Percentiles rank a stretch among this genome's conserved stretches.
phyloP scores from a whole-genome alignment of 192 early-diverging fungal species.

The Coemansia sp. region DNA sequence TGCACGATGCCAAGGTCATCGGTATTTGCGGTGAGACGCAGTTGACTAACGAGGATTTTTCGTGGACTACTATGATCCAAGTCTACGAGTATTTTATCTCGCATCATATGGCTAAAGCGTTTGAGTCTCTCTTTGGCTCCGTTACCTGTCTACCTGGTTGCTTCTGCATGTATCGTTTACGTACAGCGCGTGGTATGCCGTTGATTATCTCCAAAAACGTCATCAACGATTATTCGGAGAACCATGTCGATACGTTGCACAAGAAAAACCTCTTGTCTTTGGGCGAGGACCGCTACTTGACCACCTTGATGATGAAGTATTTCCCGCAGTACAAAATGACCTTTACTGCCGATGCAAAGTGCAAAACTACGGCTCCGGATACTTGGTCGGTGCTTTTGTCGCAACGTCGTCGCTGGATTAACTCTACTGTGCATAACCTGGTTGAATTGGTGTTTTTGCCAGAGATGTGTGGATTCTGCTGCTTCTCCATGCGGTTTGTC shows the following conservation, averaged over 20 bases:
- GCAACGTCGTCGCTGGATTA: conserved; percentile 97
- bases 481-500: conserved; percentile 97
- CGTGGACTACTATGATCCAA: conserved; percentile 94
- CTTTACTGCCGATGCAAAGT: conserved; percentile 80
- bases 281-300: conserved; percentile 94
- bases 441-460: conserved; percentile 82
- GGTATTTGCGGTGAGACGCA: conserved; percentile 91
- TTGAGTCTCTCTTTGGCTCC: conserved; percentile 72
- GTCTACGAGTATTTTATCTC: conserved; percentile 87
- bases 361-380: conserved; percentile 84
- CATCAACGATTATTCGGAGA: conserved; percentile 80
- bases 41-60: conserved; percentile 79
- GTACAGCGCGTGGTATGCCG: conserved; percentile 59
- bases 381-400: conserved; percentile 79
- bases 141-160: conserved; percentile 79
- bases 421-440: conserved; percentile 97
- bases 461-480: conserved; percentile 94
- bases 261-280: conserved; percentile 91
- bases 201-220: conserved; percentile 75
- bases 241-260: conserved; percentile 87
- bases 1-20: conserved; percentile 68
- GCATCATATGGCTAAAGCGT: conserved; percentile 85
- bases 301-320: conserved; percentile 91
- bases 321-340: conserved; percentile 88
- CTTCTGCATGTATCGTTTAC: conserved; percentile 79